Conservation (phyloP, 441 rosid species). For the Macaranga tanarius region DNA sequence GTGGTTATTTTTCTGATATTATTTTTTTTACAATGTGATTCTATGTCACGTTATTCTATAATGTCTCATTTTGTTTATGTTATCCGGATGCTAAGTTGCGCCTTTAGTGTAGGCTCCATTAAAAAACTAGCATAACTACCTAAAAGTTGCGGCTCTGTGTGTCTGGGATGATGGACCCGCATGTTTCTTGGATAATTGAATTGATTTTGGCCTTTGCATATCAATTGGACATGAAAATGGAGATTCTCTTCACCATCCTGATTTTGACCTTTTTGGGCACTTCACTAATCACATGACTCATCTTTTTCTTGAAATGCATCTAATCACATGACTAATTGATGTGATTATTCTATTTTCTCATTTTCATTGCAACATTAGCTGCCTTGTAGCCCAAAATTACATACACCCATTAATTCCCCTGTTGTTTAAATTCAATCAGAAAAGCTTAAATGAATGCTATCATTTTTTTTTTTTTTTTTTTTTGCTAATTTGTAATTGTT, state of each 20-base stretch:
- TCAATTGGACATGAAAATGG: background rate
- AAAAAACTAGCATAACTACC: constrained; percentile 1
- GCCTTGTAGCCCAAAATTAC: too few species aligned
- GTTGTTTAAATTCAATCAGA: too few species aligned
- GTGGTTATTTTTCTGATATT: too few species aligned
- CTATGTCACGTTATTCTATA: too few species aligned
- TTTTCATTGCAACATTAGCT: background rate
- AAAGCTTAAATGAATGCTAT: too few species aligned
- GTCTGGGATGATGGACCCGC: background rate
- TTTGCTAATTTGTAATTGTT: background rate
- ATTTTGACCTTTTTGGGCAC: background rate
- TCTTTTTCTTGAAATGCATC: background rate
- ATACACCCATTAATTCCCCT: too few species aligned
- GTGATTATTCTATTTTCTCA: background rate
- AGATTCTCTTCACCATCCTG: background rate
- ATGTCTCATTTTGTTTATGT: background rate
- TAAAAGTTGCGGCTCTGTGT: background rate
- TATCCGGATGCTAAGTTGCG: background rate
- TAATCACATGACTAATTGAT: background rate
- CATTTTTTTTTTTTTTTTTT: too few species aligned
- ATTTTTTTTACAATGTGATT: too few species aligned
- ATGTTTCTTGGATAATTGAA: constrained; percentile 5
- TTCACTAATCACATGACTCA: background rate
- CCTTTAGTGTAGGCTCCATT: background rate
- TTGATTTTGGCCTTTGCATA: background rate